Percentiles rank a stretch among this genome's conserved stretches.
These are phyloP conservation scores for Blumeria graminis DNA, from an alignment of 2,329 filamentous ascomycete species.

Conservation along the genomic window DNA sequence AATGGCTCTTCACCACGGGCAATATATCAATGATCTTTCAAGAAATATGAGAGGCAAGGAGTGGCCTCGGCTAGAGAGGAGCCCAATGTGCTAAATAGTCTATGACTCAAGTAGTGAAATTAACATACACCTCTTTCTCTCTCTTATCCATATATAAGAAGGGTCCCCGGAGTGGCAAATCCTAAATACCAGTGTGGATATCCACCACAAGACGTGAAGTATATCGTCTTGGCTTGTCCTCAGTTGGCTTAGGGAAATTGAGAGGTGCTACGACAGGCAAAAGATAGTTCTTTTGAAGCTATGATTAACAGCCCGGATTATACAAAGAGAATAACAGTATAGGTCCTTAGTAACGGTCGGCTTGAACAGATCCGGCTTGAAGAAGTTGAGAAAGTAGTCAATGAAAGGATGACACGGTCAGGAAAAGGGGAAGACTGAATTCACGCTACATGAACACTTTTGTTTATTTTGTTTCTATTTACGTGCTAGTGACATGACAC, in stretches of 20 bases:
- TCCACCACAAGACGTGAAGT: neutral
- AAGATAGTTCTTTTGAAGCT: neutral
- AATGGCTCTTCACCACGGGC: too few relatives aligned
- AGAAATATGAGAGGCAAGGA: too few relatives aligned
- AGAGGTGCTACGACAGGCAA: neutral
- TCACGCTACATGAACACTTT: too few relatives aligned
- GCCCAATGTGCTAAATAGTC: too few relatives aligned
- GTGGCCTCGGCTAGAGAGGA: too few relatives aligned
- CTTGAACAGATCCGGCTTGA: neutral
- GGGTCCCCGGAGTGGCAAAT: neutral
- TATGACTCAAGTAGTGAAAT: too few relatives aligned
- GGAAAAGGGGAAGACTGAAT: too few relatives aligned
- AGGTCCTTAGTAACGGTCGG: neutral
- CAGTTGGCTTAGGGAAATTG: neutral
- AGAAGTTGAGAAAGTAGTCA: neutral
- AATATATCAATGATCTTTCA: too few relatives aligned
- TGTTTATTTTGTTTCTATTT: too few relatives aligned
- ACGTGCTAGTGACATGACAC: too few relatives aligned
- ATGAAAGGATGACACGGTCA: neutral
- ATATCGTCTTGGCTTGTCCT: neutral
- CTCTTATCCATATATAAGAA: neutral
- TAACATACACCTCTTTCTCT: too few relatives aligned
- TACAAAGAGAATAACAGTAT: neutral
- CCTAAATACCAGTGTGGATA: neutral
- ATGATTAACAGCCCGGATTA: neutral